A percentile compares a stretch with the other conserved stretches of the same genome.
Conservation (phyloP, 139 green algal species). For the Micractinium sp. region DNA sequence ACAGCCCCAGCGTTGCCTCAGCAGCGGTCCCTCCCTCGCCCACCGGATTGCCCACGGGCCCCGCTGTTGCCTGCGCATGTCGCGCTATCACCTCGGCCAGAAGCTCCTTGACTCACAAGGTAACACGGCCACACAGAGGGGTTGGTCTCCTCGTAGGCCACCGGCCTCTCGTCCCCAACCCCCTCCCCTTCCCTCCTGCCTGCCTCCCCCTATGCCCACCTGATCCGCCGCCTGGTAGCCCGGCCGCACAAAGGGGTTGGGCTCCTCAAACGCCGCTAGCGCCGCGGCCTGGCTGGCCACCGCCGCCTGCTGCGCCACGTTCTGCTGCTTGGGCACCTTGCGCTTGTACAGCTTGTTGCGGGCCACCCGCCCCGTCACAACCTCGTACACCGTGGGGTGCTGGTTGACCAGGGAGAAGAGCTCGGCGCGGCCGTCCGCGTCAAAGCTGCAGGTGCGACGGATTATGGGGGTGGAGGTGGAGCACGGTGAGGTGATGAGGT, state of each 20-base stretch:
- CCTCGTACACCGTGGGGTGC: conserved; percentile 89
- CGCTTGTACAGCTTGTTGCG: conserved; percentile 50
- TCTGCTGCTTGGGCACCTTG: conserved; percentile 20
- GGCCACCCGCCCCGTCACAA: conserved; percentile 69
- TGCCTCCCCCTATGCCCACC: not conserved
- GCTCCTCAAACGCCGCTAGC: conserved; percentile 20
- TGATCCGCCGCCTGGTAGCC: conserved; percentile 31
- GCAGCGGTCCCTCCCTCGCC: too few species aligned
- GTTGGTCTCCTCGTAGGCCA: not conserved
- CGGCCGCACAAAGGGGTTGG: conserved; percentile 29
- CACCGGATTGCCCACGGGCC: too few species aligned
- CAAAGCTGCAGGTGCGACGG: conserved; percentile 60
- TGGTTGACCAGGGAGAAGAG: conserved; percentile 91
- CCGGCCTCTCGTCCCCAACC: not conserved
- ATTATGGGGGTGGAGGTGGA: too few species aligned
- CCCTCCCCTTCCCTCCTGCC: not conserved
- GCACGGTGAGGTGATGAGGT: not conserved
- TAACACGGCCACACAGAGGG: not conserved
- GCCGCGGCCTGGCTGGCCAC: conserved; percentile 2
- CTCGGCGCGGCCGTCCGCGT: conserved; percentile 78
- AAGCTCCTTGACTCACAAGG: too few species aligned
- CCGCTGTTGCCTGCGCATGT: too few species aligned
- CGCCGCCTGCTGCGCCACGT: conserved; percentile 17
- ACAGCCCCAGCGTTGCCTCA: too few species aligned
- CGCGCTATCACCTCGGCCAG: too few species aligned